Evolutionary conservation across 176 grass and related monocot species (phyloP).

Genomic region (Lolium rigidum): DNA sequence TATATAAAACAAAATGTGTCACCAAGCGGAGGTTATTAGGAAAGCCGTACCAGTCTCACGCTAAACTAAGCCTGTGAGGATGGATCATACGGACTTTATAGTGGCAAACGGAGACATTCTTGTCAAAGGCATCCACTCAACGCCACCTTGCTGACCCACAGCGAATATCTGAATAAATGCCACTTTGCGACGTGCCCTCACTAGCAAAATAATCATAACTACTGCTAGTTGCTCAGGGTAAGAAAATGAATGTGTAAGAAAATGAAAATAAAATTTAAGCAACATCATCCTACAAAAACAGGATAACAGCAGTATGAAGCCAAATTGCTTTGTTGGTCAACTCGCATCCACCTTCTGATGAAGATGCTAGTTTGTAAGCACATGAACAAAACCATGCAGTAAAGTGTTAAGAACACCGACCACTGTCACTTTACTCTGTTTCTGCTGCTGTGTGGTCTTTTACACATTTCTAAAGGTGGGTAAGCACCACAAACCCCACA

Average conservation of each 20-base stretch:
- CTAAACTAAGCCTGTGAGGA: not conserved
- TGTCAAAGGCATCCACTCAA: not conserved
- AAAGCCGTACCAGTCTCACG: not conserved
- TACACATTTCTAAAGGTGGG: slow-evolving; percentile 15
- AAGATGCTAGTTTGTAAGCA: slow-evolving; percentile 5
- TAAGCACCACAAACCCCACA: slow-evolving; percentile 25
- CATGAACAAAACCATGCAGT: not conserved
- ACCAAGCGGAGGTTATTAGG: not conserved
- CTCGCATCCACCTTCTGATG: not conserved
- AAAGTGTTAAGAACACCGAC: not conserved
- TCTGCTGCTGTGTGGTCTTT: slow-evolving; percentile 2
- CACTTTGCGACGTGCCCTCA: not conserved
- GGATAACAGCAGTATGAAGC: not conserved
- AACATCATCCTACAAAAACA: not conserved
- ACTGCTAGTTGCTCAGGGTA: not conserved
- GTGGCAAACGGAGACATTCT: not conserved
- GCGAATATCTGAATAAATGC: not conserved
- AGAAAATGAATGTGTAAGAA: not conserved
- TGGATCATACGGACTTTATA: not conserved
- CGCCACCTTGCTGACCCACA: slow-evolving; percentile 8
- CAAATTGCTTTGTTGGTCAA: not conserved
- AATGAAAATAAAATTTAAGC: slow-evolving; percentile 2
- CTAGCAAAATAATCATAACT: not conserved
- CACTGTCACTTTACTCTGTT: slow-evolving; percentile 13
- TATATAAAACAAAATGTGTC: too few relatives aligned